Conservation (phyloP, 2,329 filamentous ascomycete genomes). For the Pseudogymnoascus sp. region DNA sequence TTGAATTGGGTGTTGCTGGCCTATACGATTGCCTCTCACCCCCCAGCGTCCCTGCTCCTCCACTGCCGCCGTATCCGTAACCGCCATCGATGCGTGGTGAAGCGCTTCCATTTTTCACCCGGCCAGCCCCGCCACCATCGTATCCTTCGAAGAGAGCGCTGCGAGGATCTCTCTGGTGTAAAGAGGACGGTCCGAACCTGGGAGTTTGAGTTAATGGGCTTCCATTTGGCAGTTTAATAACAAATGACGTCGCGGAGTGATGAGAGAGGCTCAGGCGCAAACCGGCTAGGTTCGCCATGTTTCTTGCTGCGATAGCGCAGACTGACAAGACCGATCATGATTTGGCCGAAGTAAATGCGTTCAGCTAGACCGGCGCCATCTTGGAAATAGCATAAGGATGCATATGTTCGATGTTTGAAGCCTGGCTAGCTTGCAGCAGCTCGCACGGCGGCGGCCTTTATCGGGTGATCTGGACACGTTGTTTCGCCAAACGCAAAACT, state of each 20-base stretch:
- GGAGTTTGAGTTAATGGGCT: not conserved
- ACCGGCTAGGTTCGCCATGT: not conserved
- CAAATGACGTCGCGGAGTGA: not conserved
- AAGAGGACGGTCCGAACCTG: constrained; percentile 58
- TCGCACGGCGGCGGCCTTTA: not conserved
- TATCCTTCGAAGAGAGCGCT: constrained; percentile 71
- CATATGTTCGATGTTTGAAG: not conserved
- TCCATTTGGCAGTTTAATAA: not conserved
- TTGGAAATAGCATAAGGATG: not conserved
- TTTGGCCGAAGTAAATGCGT: not conserved
- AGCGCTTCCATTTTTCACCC: constrained; percentile 11
- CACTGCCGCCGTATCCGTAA: constrained; percentile 42
- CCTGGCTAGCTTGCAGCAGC: not conserved
- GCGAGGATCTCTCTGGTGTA: constrained; percentile 66
- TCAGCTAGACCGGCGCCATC: not conserved
- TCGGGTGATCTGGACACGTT: not conserved
- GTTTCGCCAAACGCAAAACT: not conserved
- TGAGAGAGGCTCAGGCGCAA: not conserved
- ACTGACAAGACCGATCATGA: not conserved
- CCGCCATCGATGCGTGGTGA: constrained; percentile 27
- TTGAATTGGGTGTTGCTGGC: constrained; percentile 62
- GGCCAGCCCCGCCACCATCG: constrained; percentile 38
- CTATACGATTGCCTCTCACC: constrained; percentile 41
- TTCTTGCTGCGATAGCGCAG: not conserved
- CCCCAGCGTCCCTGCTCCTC: constrained; percentile 22